Evolutionary conservation across 2,329 filamentous ascomycete species (phyloP).

Genomic region (Fusarium sp.): DNA sequence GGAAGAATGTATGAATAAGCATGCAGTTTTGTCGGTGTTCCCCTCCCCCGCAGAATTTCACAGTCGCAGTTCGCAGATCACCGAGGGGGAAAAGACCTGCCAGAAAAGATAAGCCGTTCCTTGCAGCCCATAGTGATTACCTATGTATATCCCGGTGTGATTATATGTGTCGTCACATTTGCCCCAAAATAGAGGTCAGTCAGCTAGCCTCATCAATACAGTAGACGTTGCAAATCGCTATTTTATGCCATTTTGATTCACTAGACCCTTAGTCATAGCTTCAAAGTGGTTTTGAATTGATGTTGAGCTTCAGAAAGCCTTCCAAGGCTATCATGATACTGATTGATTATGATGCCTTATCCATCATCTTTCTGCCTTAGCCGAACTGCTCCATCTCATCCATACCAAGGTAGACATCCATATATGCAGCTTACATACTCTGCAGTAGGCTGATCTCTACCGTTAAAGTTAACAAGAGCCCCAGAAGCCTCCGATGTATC

Average conservation of each 20-base stretch:
- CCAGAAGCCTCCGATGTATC: background rate
- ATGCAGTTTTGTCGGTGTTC: conserved; percentile 14
- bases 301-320: background rate
- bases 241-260: background rate
- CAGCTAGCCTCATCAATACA: conserved; percentile 13
- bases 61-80: background rate
- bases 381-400: background rate
- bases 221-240: background rate
- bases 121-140: conserved; percentile 28
- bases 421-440: background rate
- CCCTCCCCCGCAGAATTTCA: conserved; percentile 28
- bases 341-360: conserved; percentile 22
- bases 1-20: background rate
- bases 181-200: conserved; percentile 8
- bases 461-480: background rate
- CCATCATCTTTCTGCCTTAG: conserved; percentile 26
- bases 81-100: conserved; percentile 10
- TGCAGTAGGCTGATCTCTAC: background rate
- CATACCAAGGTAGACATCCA: background rate
- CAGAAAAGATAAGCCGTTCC: conserved; percentile 34
- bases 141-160: conserved; percentile 23
- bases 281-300: background rate
- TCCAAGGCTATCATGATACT: background rate
- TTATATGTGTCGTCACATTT: conserved; percentile 33
- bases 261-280: background rate